Base-by-base conservation (phyloP, 768 basidiomycete species). In the Gautieria morchelliformis region DNA sequence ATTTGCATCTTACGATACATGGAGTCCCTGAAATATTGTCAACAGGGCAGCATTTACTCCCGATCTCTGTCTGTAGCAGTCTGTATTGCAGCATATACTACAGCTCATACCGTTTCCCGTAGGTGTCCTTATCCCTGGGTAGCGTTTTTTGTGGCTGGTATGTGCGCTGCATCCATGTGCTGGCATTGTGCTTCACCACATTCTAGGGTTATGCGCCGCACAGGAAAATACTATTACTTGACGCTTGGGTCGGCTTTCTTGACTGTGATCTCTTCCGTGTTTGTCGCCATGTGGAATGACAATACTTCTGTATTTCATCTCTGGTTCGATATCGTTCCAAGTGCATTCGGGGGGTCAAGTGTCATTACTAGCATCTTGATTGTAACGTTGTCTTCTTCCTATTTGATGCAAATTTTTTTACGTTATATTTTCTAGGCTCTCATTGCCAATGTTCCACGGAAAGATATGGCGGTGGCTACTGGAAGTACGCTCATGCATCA, bases 121-220 rank as follows among this genome's bases (percentile, higher is more conserved):
- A 93, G 87, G 71, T 89, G 60, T 84, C 88, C 50, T 78, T 96
- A 55, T 87, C 93, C 3, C 73, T 77, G 0, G 95, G 95, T 22
- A 94, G 92, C 61, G 78, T 99, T 33, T 75, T 85, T 51, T 90
- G 91, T 42, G 95, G 95, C 63, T 94, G 85, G 84, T 87, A 68
- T 63, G 79, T 72, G 59, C 8, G 14, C 8, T 37, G 8, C 35
- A 52, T 56, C 48, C 52, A 56, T 48, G 53, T 56, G 42, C 58
- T 56, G 33, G 27, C 12, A 20, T 10, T 8, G 15, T 30, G 9
- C 35, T 9, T 37, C 35, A 40, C 19, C 52, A 37, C 42, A 63
- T 20, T 61, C 51, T 64, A 90, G 88, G 90, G 69, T 87, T 66
- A 92, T 91, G 89, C 81, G 85, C 54, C 78, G 74, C 63, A 94